Evolutionary conservation across 2,329 filamentous ascomycete species (phyloP).

Genomic region (Penicillium sp.): DNA sequence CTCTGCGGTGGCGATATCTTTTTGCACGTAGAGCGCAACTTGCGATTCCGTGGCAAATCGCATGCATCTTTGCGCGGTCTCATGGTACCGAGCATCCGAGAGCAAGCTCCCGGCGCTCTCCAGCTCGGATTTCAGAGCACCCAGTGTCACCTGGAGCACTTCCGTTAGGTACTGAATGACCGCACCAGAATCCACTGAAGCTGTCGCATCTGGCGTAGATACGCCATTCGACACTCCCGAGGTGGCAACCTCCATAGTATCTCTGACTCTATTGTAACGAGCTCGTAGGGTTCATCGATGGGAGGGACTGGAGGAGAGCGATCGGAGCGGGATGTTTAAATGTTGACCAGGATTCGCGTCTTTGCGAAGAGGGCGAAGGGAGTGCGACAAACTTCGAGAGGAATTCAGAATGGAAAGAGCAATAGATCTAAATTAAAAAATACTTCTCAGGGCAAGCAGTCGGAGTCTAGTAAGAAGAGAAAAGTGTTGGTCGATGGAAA

Average conservation of each 20-base stretch:
- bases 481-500: conserved; percentile 12
- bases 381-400: conserved; percentile 6
- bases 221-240: conserved; percentile 40
- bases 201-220: conserved; percentile 32
- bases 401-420: conserved; percentile 2
- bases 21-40: conserved; percentile 86
- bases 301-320: conserved; percentile 20
- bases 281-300: conserved; percentile 36
- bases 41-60: conserved; percentile 89
- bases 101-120: conserved; percentile 80
- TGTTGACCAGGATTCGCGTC: conserved; percentile 25
- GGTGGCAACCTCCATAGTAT: conserved; percentile 42
- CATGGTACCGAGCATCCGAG: conserved; percentile 68
- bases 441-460: conserved; percentile 9
- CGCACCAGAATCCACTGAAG: conserved; percentile 63
- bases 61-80: conserved; percentile 83
- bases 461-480: conserved; percentile 10
- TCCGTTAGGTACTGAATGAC: conserved; percentile 72
- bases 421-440: conserved; percentile 23
- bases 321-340: conserved; percentile 17
- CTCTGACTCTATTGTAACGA: conserved; percentile 29
- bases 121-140: conserved; percentile 75
- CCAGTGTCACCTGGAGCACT: conserved; percentile 72
- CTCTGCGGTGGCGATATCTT: conserved; percentile 63
- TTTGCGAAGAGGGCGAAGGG: background rate